phyloP scores from a whole-genome alignment of 192 early-diverging fungal species.

The Spizellomyces punctatus region DNA sequence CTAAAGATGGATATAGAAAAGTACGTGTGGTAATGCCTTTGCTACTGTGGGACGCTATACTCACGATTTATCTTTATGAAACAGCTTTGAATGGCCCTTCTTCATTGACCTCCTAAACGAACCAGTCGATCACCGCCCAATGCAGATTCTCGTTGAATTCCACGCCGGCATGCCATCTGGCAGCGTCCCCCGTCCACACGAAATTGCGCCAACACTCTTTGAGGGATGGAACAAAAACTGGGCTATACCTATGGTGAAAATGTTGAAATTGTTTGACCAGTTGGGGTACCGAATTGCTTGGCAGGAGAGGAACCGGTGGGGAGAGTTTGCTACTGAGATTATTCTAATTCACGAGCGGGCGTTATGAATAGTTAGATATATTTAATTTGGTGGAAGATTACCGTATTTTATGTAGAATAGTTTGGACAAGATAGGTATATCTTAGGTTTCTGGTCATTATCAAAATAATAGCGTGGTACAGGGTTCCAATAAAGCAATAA shows the following conservation, averaged over 20 bases:
- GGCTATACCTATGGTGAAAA: not conserved
- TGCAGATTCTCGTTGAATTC: slow-evolving; percentile 21
- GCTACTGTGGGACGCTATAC: not conserved
- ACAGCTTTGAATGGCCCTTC: slow-evolving; percentile 15
- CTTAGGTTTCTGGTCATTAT: too few species aligned
- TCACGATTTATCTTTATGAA: not conserved
- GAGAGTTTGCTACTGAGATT: slow-evolving; percentile 28
- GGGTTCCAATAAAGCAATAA: too few species aligned
- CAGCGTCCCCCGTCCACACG: not conserved
- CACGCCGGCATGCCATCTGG: slow-evolving; percentile 1
- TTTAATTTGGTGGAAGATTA: not conserved
- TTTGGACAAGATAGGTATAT: too few species aligned
- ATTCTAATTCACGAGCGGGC: slow-evolving; percentile 23
- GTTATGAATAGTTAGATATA: not conserved
- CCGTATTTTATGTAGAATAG: too few species aligned
- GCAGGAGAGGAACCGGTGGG: slow-evolving; percentile 16
- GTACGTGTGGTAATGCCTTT: not conserved
- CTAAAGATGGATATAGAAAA: slow-evolving; percentile 23
- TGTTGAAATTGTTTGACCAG: slow-evolving; percentile 8
- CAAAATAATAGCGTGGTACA: too few species aligned
- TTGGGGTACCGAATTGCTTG: slow-evolving; percentile 7
- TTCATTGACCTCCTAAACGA: slow-evolving; percentile 6
- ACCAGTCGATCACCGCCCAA: slow-evolving; percentile 2
- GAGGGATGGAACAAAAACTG: slow-evolving; percentile 9
- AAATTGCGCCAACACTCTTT: slow-evolving; percentile 7